These are phyloP conservation scores for Tephrocybe sp. DNA, from an alignment of 768 basidiomycete species.

Conservation along the genomic window DNA sequence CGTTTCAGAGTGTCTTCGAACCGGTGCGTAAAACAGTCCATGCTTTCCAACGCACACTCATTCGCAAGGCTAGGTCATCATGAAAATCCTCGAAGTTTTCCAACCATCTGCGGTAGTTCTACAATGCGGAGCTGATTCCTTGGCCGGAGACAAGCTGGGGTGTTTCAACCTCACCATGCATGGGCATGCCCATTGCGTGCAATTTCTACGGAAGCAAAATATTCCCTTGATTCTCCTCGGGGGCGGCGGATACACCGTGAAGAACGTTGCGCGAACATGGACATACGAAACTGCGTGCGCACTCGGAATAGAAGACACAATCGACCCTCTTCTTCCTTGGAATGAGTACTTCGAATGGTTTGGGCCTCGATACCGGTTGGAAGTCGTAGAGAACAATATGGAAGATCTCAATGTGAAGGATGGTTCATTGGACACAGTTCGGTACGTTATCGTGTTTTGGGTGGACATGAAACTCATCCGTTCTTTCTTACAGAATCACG, in stretches of 20 bases:
- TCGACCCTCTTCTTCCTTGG: conserved; percentile 80
- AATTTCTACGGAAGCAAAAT: conserved; percentile 79
- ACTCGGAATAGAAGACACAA: conserved; percentile 78
- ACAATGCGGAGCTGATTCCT: conserved; percentile 95
- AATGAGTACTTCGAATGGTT: conserved; percentile 97
- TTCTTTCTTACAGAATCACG: conserved; percentile 23
- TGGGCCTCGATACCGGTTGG: conserved; percentile 90
- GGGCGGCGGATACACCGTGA: conserved; percentile 95
- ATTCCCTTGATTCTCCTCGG: conserved; percentile 91
- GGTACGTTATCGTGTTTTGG: conserved; percentile 41
- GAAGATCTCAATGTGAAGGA: conserved; percentile 88
- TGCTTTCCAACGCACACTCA: conserved; percentile 1
- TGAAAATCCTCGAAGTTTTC: conserved; percentile 85
- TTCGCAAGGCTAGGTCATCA: conserved; percentile 57
- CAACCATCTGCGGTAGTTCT: conserved; percentile 85
- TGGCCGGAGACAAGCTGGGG: conserved; percentile 93
- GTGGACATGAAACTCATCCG: background rate
- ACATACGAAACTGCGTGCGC: conserved; percentile 96
- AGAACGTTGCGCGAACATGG: conserved; percentile 95
- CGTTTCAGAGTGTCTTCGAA: conserved; percentile 84
- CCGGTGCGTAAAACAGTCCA: conserved; percentile 62
- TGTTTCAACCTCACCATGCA: conserved; percentile 96
- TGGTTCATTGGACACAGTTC: conserved; percentile 75
- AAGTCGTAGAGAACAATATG: conserved; percentile 92
- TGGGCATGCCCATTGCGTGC: conserved; percentile 92